phyloP scores from a whole-genome alignment of 2,329 filamentous ascomycete species.

The Alternaria burnsii region DNA sequence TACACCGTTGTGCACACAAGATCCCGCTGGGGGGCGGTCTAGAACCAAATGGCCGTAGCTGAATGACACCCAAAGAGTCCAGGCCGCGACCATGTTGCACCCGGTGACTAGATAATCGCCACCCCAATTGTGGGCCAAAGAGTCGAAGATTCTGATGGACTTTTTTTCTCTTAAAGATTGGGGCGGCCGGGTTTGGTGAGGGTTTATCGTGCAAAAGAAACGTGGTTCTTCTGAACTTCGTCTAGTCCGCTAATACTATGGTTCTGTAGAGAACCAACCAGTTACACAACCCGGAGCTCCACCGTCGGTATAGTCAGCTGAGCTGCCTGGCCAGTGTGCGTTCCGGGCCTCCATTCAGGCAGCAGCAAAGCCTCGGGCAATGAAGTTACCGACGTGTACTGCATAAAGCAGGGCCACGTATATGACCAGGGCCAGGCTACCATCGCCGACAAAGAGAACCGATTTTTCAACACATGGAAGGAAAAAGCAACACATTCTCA shows the following conservation, averaged over 20 bases:
- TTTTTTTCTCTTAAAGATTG: not conserved
- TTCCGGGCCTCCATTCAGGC: not conserved
- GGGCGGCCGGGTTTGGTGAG: not conserved
- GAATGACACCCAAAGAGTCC: not conserved
- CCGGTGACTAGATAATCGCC: not conserved
- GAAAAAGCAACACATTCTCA: not conserved
- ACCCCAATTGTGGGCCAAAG: not conserved
- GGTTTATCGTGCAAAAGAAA: conserved; percentile 1
- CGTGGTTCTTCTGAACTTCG: not conserved
- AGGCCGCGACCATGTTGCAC: not conserved
- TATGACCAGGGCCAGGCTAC: not conserved
- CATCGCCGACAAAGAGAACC: not conserved
- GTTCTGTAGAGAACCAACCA: not conserved
- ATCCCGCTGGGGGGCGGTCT: not conserved
- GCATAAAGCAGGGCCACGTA: not conserved
- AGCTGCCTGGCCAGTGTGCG: not conserved
- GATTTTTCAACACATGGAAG: not conserved
- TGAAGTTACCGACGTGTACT: conserved; percentile 1
- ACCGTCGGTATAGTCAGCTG: not conserved
- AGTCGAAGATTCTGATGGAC: not conserved
- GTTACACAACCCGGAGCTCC: not conserved
- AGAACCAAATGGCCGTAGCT: not conserved
- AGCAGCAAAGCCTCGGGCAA: not conserved
- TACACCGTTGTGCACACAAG: not conserved
- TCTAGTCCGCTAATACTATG: not conserved